phyloP scores from a whole-genome alignment of 1,284 basidiomycete species.

The Microbotryum scabiosae region DNA sequence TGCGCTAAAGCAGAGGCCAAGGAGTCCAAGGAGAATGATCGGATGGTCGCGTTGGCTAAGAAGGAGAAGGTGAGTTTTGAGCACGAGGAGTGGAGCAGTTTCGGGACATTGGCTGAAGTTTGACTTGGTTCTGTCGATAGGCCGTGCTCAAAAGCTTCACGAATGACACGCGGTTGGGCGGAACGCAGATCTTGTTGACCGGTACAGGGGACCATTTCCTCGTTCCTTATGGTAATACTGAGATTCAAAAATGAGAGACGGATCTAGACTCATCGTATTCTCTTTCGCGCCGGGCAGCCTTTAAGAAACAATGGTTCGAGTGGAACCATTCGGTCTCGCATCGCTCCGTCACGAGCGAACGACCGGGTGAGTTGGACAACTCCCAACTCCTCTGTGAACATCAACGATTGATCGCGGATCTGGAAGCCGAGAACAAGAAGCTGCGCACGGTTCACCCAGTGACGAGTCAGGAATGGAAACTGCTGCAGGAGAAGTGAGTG shows the following conservation, averaged over 20 bases:
- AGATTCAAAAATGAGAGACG: neutral
- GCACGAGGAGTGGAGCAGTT: no score
- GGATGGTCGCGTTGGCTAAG: slow-evolving; percentile 54
- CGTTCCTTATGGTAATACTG: slow-evolving; percentile 15
- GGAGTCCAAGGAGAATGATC: slow-evolving; percentile 47
- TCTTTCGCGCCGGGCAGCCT: no score
- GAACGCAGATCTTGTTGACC: neutral
- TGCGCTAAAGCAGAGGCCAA: slow-evolving; percentile 52
- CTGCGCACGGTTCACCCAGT: slow-evolving; percentile 52
- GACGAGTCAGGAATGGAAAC: slow-evolving; percentile 55
- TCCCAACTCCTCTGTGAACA: slow-evolving; percentile 58
- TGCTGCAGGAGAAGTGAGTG: slow-evolving; percentile 49
- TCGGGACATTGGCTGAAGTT: no score
- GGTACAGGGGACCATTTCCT: slow-evolving; percentile 5
- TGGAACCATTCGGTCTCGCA: no score
- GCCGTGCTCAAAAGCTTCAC: slow-evolving; percentile 4
- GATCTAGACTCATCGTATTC: no score
- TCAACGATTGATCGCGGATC: slow-evolving; percentile 55
- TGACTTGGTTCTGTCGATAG: neutral
- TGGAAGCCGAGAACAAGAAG: slow-evolving; percentile 52
- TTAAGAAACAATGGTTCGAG: no score
- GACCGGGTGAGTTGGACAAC: slow-evolving; percentile 58
- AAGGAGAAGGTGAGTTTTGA: slow-evolving; percentile 56
- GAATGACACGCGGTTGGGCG: slow-evolving; percentile 2
- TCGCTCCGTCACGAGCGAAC: slow-evolving; percentile 29